Conservation (phyloP, 140 eudicot genomes). For the Erigeron philadelphicus region DNA sequence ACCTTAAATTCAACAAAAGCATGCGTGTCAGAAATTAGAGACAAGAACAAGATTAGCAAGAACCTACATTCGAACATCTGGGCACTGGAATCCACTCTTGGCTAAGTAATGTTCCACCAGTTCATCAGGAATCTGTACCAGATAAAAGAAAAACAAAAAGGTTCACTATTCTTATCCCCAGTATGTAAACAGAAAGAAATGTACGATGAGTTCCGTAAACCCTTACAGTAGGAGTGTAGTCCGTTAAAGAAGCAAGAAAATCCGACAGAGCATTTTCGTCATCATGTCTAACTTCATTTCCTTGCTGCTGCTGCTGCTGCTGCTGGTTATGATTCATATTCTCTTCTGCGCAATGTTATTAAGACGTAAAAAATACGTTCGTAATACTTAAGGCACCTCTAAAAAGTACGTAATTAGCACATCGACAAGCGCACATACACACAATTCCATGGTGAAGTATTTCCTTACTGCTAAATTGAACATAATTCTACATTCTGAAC, state of each 20-base stretch:
- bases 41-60: background rate
- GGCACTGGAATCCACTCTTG: constrained; percentile 89
- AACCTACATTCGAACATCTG: constrained; percentile 85
- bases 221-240: constrained; percentile 75
- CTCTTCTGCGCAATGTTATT: background rate
- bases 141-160: background rate
- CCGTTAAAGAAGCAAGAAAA: constrained; percentile 77
- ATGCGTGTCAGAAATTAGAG: background rate
- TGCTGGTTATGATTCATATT: constrained; percentile 38
- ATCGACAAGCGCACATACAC: no score
- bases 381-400: background rate
- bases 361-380: background rate
- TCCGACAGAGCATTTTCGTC: constrained; percentile 69
- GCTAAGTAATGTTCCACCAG: constrained; percentile 87
- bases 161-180: background rate
- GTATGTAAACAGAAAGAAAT: background rate
- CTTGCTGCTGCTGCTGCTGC: constrained; percentile 20
- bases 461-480: no score
- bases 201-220: background rate
- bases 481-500: no score
- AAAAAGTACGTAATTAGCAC: background rate
- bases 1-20: background rate
- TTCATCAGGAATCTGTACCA: constrained; percentile 73
- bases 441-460: no score
- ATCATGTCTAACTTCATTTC: constrained; percentile 56